These are phyloP conservation scores for Oryza rufipogon DNA, from an alignment of 176 grass and related monocot genomes.

Conservation along the genomic window DNA sequence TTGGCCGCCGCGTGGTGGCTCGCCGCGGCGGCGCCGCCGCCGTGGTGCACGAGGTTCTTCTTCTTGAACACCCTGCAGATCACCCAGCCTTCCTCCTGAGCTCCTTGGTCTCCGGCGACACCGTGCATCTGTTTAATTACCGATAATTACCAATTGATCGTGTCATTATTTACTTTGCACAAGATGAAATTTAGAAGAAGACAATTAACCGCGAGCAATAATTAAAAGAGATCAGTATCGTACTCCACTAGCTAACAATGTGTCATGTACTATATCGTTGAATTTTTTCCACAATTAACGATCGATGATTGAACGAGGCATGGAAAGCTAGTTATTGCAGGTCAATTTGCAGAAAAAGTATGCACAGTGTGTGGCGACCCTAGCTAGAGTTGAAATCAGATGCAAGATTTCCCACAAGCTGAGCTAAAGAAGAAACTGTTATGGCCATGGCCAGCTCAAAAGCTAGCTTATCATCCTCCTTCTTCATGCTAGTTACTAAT, in stretches of 20 bases:
- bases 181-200: not conserved
- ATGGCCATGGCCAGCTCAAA: constrained; percentile 48
- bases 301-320: not conserved
- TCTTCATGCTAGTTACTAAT: not conserved
- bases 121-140: constrained; percentile 38
- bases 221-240: not conserved
- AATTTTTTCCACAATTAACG: not conserved
- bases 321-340: constrained; percentile 4
- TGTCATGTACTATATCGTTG: not conserved
- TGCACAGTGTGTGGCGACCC: not conserved
- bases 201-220: not conserved
- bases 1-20: constrained; percentile 7
- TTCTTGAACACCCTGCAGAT: constrained; percentile 96
- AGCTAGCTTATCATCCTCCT: not conserved
- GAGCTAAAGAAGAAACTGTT: not conserved
- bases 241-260: too few relatives aligned
- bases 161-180: not conserved
- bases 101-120: constrained; percentile 48
- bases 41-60: constrained; percentile 60
- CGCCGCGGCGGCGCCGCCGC: not conserved
- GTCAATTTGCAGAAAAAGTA: constrained; percentile 16
- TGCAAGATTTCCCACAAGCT: constrained; percentile 31
- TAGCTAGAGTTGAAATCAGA: constrained; percentile 3
- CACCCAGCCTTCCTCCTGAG: constrained; percentile 89
- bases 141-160: not conserved